Conservation (phyloP, 2,329 filamentous ascomycete species). For the Ceratocystis smalleyi region DNA sequence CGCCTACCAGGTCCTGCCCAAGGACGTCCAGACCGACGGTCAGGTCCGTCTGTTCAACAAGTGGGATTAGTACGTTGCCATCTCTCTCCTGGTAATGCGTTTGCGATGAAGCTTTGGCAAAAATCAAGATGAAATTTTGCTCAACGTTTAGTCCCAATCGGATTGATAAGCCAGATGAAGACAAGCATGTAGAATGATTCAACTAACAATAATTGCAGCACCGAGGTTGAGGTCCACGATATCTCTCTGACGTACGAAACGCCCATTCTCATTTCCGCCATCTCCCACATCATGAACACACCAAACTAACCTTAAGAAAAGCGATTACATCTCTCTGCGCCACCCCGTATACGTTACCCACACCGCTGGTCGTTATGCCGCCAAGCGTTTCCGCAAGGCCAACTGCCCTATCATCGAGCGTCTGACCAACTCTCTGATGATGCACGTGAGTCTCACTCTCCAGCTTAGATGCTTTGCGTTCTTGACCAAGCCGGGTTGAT, state of each 20-base stretch:
- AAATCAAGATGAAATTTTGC: conserved; percentile 5
- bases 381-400: conserved; percentile 99
- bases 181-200: not conserved
- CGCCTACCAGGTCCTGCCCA: conserved; percentile 71
- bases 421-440: conserved; percentile 99
- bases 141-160: not conserved
- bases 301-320: conserved; percentile 27
- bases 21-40: conserved; percentile 85
- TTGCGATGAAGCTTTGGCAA: conserved; percentile 6
- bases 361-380: conserved; percentile 94
- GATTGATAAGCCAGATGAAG: not conserved
- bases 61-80: conserved; percentile 50
- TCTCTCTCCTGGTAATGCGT: conserved; percentile 6
- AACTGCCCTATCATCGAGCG: conserved; percentile 99
- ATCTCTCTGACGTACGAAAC: conserved; percentile 87
- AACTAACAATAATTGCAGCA: conserved; percentile 15
- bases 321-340: conserved; percentile 99
- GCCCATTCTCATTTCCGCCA: not conserved
- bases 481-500: not conserved
- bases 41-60: conserved; percentile 96
- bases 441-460: conserved; percentile 45
- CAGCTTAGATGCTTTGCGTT: not conserved
- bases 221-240: conserved; percentile 97
- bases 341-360: conserved; percentile 98
- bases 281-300: not conserved